Evolutionary conservation across 1,284 basidiomycete genomes (phyloP).

Genomic region (Rhizopogon hawkerae): DNA sequence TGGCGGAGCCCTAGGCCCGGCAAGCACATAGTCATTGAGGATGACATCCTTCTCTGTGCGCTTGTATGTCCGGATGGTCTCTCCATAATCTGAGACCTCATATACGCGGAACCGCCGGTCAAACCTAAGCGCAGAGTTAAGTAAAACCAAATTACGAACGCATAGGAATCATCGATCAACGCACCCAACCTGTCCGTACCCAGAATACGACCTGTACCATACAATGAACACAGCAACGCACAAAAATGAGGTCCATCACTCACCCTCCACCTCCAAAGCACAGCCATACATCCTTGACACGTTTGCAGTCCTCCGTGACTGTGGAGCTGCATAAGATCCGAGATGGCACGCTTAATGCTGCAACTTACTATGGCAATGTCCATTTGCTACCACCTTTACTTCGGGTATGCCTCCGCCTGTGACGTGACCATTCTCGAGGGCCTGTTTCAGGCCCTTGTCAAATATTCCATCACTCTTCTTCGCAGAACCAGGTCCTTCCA

Average conservation of each 20-base stretch:
- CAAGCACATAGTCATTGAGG: slow-evolving; percentile 56
- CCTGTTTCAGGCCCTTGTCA: slow-evolving; percentile 63
- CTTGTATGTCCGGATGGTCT: slow-evolving; percentile 85
- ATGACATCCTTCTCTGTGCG: slow-evolving; percentile 69
- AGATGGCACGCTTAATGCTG: too few relatives aligned
- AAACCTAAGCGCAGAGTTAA: slow-evolving; percentile 41
- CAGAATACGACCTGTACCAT: slow-evolving; percentile 63
- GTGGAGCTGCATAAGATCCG: slow-evolving; percentile 12
- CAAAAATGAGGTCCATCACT: slow-evolving; percentile 19
- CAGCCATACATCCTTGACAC: slow-evolving; percentile 81
- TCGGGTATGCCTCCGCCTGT: slow-evolving; percentile 47
- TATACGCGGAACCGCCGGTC: slow-evolving; percentile 86
- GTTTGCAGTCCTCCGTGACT: slow-evolving; percentile 84
- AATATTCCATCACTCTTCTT: slow-evolving; percentile 77
- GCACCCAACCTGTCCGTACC: slow-evolving; percentile 71
- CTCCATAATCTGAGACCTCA: slow-evolving; percentile 79
- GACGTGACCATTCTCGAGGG: slow-evolving; percentile 56
- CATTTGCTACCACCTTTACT: slow-evolving; percentile 80
- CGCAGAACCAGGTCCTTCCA: slow-evolving; percentile 56
- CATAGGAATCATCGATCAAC: slow-evolving; percentile 19
- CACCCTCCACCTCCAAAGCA: slow-evolving; percentile 91
- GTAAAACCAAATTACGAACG: background rate
- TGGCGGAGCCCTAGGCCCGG: slow-evolving; percentile 41
- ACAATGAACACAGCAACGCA: slow-evolving; percentile 5
- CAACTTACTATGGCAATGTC: slow-evolving; percentile 72